Base-by-base conservation (phyloP, 2,329 filamentous ascomycete species). In the Calonectria pteridis region DNA sequence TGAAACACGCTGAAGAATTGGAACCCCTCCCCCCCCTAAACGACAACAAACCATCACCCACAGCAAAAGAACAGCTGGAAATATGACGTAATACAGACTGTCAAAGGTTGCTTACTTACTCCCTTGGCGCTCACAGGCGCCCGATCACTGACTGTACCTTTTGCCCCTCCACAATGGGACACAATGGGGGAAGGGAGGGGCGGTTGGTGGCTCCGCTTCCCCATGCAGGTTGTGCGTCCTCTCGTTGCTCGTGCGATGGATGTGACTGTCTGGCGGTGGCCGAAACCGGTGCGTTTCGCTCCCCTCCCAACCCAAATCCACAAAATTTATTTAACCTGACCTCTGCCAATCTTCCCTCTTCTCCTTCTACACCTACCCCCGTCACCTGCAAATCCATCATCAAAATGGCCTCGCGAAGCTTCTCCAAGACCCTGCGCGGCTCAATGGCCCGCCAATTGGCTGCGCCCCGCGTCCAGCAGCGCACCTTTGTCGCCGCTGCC, bases 381-480 rank as follows among this genome's bases (percentile, higher is more conserved):
- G 72, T 70, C 75, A 68, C 66, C 74, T 69, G 50, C 59, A 74
- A 64, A 55, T 74, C 74, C 78, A 81, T 77, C 77, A 73, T 86
- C 86, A 91, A 85, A 88, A 96, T 96, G 94, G 93, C 94, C 85
- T 94, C 94, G 83, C 91, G 93, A 88, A 92, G 88, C 88, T 89
- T 95, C 89, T 90, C 90, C 83, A 92, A 91, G 89, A 89, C 91
- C 84, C 87, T 93, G 81, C 91, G 91, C 84, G 88, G 88, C 80
- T 89, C 90, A 82, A 84, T 92, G 86, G 88, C 90, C 82, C 91
- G 91, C 86, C 91, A 93, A 87, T 87, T 93, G 86, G 78, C 29
- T 31, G 87, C 90, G 77, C 90, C 91, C 79, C 88, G 88, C 79
- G 86, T 89, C 71, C 90, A 91, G 88, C 89, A 90, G 84, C 91